Base-by-base conservation (phyloP, 352 stramenopile species). In the Thalassiosira exigua region DNA sequence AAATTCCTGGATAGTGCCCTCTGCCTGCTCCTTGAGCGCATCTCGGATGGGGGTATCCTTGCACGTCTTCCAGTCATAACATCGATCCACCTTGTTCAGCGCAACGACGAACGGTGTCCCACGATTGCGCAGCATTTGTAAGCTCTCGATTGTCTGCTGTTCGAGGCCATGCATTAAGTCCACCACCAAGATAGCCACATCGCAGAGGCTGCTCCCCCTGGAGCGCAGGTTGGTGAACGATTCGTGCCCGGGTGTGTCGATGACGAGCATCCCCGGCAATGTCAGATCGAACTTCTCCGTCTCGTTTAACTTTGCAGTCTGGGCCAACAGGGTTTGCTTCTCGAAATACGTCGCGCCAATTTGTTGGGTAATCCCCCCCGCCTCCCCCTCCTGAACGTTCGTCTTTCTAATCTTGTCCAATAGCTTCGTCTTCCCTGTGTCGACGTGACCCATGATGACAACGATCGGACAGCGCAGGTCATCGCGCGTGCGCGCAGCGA, bases 121-220 rank as follows among this genome's bases (percentile, higher is more conserved):
- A 79, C 98, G 97, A 46, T 96, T 93, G 11, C 92, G 90, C 42
- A 99, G 86, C 86, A 99, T 93, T n/a, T 97, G 96, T 27, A 99
- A 88, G 84, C 96, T 99, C 82, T 99, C 98, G 74, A 99, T 96
- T 21, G 98, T 99, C 86, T 99, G 97, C 52, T 96, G 97, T 90
- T 99, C 97, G 4, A 99, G 89, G 71, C 96, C 97, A 92, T 99
- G 97, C 97, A 99, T 99, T 54, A 99, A 97, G 88, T 99, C 98
- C 1, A 99, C 95, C 1, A 99, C 98, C 5, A 99, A 82, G 79
- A 99, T 98, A n/a, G 97, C 97, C 59, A 99, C 98, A 91, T 99
- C 97, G 92, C 97, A 99, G 4, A 99, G 86, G 30, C 94, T 98
- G 21, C 96, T 98, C 53, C 98, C 98, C 75, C 98, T 94, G 52